Evolutionary conservation across 2,329 filamentous ascomycete genomes (phyloP).

Genomic region (Scedosporium apiospermum): DNA sequence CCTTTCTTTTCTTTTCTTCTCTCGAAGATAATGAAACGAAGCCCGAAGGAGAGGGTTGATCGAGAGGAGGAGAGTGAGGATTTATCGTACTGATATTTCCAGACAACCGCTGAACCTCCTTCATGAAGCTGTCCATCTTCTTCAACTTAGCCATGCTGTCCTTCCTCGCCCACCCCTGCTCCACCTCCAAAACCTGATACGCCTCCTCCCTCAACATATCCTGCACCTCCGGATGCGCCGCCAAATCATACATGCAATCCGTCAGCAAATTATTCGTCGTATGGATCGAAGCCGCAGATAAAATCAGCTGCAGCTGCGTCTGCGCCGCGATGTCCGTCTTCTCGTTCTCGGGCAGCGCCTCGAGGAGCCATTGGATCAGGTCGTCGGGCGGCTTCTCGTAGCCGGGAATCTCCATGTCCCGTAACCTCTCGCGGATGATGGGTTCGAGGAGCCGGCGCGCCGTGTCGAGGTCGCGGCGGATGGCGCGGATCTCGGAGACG

Average conservation of each 20-base stretch:
- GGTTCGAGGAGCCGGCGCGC: slow-evolving; percentile 34
- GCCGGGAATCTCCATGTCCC: slow-evolving; percentile 25
- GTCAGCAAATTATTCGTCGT: slow-evolving; percentile 34
- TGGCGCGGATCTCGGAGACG: slow-evolving; percentile 35
- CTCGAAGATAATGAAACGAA: neutral
- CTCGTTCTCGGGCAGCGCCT: slow-evolving; percentile 27
- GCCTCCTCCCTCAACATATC: slow-evolving; percentile 40
- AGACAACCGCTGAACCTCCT: slow-evolving; percentile 29
- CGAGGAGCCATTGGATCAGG: slow-evolving; percentile 34
- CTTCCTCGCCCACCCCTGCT: slow-evolving; percentile 31
- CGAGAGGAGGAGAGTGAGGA: neutral
- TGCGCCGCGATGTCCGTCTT: slow-evolving; percentile 27
- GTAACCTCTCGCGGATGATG: slow-evolving; percentile 35
- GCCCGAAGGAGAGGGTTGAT: neutral
- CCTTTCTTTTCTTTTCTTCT: neutral
- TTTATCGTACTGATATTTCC: slow-evolving; percentile 30
- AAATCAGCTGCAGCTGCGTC: slow-evolving; percentile 32
- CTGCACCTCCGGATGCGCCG: slow-evolving; percentile 35
- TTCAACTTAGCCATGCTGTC: slow-evolving; percentile 32
- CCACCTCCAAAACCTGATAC: slow-evolving; percentile 26
- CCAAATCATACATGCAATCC: slow-evolving; percentile 41
- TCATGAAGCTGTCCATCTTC: slow-evolving; percentile 40
- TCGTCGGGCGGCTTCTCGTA: slow-evolving; percentile 29
- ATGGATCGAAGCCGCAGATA: slow-evolving; percentile 34
- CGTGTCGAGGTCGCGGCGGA: slow-evolving; percentile 30